phyloP scores from a whole-genome alignment of 2,329 filamentous ascomycete species.

The Daldinia eschscholtzii region DNA sequence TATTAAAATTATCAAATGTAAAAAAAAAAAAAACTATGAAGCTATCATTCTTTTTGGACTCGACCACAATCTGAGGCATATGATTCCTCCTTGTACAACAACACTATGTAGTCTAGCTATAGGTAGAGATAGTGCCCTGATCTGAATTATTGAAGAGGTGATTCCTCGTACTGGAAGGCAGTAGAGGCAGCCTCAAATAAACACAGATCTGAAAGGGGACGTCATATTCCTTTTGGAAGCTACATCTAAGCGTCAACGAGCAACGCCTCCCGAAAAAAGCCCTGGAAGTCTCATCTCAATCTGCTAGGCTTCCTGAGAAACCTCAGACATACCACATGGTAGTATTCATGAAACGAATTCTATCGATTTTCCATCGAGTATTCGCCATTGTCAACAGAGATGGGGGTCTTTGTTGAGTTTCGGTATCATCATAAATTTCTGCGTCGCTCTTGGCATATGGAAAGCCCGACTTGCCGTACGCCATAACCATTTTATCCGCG shows the following conservation, averaged over 20 bases:
- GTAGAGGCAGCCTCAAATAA: not conserved
- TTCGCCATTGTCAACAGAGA: conserved; percentile 52
- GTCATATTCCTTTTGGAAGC: not conserved
- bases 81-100: not conserved
- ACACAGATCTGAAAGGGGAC: too few relatives aligned
- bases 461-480: conserved; percentile 57
- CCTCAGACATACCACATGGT: conserved; percentile 60
- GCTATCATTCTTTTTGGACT: conserved; percentile 18
- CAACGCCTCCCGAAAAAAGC: not conserved
- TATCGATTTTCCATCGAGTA: conserved; percentile 22
- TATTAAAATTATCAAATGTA: not conserved
- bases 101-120: conserved; percentile 7
- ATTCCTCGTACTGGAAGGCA: not conserved
- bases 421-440: conserved; percentile 35
- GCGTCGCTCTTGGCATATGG: conserved; percentile 49
- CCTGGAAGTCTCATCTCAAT: not conserved
- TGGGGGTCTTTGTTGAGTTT: conserved; percentile 26
- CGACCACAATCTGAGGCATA: not conserved
- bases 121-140: conserved; percentile 5
- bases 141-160: not conserved
- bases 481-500: conserved; percentile 60
- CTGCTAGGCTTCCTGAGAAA: not conserved
- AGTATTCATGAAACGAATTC: conserved; percentile 50
- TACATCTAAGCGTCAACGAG: not conserved
- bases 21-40: conserved; percentile 13